phyloP scores from a whole-genome alignment of 2,329 filamentous ascomycete species.

The Exophiala sp. region DNA sequence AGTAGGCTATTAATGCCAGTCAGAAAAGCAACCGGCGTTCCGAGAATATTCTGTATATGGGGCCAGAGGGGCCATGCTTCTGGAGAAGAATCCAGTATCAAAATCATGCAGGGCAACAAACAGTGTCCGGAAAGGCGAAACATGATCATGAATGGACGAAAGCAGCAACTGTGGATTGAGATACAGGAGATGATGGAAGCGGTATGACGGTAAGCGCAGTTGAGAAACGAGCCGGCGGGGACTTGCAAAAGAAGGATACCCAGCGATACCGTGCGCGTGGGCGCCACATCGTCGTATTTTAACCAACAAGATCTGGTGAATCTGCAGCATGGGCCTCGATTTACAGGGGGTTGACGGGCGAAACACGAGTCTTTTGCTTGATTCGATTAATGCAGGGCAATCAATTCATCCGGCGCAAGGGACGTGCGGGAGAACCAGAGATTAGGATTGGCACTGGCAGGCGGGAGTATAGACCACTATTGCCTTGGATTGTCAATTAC shows the following conservation, averaged over 20 bases:
- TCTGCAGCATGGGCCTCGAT: background rate
- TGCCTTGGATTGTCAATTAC: too few relatives aligned
- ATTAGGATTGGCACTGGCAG: too few relatives aligned
- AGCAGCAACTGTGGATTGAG: background rate
- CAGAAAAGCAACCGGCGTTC: background rate
- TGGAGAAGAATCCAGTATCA: too few relatives aligned
- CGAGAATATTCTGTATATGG: slow-evolving; percentile 5
- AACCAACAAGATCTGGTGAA: background rate
- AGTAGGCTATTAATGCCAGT: too few relatives aligned
- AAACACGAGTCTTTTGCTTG: background rate
- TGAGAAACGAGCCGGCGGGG: background rate
- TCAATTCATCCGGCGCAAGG: too few relatives aligned
- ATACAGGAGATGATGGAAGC: background rate
- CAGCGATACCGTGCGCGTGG: background rate
- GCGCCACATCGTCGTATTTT: background rate
- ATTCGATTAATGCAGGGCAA: background rate
- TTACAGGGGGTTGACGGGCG: background rate
- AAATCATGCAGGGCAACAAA: slow-evolving; percentile 4
- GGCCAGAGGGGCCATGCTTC: background rate
- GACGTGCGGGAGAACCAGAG: too few relatives aligned
- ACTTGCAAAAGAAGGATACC: background rate
- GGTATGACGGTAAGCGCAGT: background rate
- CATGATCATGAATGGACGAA: background rate
- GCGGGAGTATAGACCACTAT: too few relatives aligned
- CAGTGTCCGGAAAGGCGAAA: too few relatives aligned